Conservation (phyloP, 305 asterid genomes). For the Ajuga reptans region DNA sequence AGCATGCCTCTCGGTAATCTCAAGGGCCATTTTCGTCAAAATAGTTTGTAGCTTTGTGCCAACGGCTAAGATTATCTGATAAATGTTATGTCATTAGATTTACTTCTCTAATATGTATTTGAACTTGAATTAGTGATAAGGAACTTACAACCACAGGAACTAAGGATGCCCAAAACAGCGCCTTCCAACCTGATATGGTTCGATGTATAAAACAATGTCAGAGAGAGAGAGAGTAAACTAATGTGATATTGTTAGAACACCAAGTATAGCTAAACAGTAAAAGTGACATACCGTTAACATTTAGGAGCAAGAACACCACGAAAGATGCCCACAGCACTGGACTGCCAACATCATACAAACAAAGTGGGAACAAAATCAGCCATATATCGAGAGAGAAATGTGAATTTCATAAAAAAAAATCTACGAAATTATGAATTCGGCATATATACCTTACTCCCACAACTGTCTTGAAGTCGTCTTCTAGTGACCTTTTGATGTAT, state of each 20-base stretch:
- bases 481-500: slow-evolving; percentile 79
- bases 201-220: not conserved
- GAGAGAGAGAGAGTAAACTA: not conserved
- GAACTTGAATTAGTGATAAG: slow-evolving; percentile 3
- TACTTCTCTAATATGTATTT: not conserved
- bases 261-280: not conserved
- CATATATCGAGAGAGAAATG: not conserved
- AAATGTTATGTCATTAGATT: not conserved
- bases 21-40: slow-evolving; percentile 74
- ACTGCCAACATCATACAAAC: slow-evolving; percentile 37
- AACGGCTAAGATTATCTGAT: slow-evolving; percentile 76
- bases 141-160: slow-evolving; percentile 71
- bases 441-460: slow-evolving; percentile 76
- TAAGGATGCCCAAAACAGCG: slow-evolving; percentile 83
- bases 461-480: slow-evolving; percentile 75
- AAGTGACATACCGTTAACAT: slow-evolving; percentile 56
- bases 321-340: slow-evolving; percentile 86
- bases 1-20: slow-evolving; percentile 72
- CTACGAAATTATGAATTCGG: not conserved
- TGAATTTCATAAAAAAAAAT: not conserved
- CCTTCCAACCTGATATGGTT: slow-evolving; percentile 61
- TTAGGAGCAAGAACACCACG: slow-evolving; percentile 77
- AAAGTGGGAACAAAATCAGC: slow-evolving; percentile 14
- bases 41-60: slow-evolving; percentile 86
- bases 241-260: not conserved